Percentiles rank a stretch among this genome's conserved stretches.
phyloP scores from a whole-genome alignment of 2,329 filamentous ascomycete genomes.

The Neofusicoccum ribis region DNA sequence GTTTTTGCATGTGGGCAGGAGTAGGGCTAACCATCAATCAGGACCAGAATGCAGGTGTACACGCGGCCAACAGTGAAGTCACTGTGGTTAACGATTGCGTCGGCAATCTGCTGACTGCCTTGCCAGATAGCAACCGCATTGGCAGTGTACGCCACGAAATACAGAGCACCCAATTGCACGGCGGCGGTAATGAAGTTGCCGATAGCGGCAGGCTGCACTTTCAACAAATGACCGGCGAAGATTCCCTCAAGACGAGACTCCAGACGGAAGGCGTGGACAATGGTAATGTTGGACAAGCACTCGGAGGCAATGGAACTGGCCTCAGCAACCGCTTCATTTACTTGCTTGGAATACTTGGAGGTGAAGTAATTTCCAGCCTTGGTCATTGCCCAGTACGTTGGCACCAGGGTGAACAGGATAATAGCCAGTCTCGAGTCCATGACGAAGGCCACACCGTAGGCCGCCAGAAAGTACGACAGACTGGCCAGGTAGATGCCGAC shows the following conservation, averaged over 20 bases:
- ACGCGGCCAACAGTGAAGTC: constrained; percentile 4
- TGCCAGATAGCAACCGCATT: constrained; percentile 15
- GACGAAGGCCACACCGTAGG: constrained; percentile 11
- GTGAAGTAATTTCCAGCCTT: neutral
- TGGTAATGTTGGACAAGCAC: constrained; percentile 6
- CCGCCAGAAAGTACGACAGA: constrained; percentile 12
- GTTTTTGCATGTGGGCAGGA: neutral
- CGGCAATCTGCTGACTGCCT: constrained; percentile 11
- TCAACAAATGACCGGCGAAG: constrained; percentile 4
- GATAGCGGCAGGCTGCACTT: constrained; percentile 6
- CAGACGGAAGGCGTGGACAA: constrained; percentile 8
- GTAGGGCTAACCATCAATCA: neutral
- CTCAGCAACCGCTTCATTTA: neutral
- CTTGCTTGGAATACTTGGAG: neutral
- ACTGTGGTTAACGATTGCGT: neutral
- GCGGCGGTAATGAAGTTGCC: constrained; percentile 9
- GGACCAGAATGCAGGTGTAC: neutral
- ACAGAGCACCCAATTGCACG: neutral
- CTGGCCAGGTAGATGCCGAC: constrained; percentile 9
- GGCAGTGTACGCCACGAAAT: constrained; percentile 6
- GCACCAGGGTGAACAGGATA: constrained; percentile 55
- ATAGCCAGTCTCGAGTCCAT: constrained; percentile 4
- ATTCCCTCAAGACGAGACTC: constrained; percentile 3
- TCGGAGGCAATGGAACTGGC: constrained; percentile 12
- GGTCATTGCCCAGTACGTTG: constrained; percentile 64